Conservation (phyloP, 805 yeast species). For the Lachancea dasiensis region DNA sequence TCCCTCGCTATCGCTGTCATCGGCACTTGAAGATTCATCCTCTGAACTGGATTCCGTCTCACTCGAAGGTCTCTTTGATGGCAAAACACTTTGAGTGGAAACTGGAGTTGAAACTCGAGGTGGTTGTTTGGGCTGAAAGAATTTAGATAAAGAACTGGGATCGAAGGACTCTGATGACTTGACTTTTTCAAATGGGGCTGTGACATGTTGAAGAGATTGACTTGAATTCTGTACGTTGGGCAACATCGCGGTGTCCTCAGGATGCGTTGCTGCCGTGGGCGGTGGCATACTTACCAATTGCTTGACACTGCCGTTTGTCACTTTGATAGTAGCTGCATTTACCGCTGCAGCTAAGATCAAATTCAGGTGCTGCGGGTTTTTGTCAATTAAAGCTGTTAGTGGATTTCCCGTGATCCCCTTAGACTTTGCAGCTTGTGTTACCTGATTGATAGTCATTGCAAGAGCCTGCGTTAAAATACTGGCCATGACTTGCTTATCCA, state of each 20-base stretch:
- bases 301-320: slow-evolving; percentile 49
- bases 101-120: slow-evolving; percentile 13
- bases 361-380: slow-evolving; percentile 75
- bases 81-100: slow-evolving; percentile 6
- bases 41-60: slow-evolving; percentile 12
- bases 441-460: slow-evolving; percentile 89
- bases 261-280: slow-evolving; percentile 12
- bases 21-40: slow-evolving; percentile 8
- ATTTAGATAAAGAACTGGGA: slow-evolving; percentile 32
- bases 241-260: no score
- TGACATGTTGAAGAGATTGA: no score
- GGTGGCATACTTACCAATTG: slow-evolving; percentile 33
- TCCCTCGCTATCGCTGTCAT: slow-evolving; percentile 10
- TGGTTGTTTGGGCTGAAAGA: slow-evolving; percentile 33
- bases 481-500: slow-evolving; percentile 77
- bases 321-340: slow-evolving; percentile 65
- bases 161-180: slow-evolving; percentile 24
- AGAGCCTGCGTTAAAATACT: slow-evolving; percentile 82
- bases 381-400: slow-evolving; percentile 67
- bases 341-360: slow-evolving; percentile 74
- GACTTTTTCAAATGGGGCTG: no score
- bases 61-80: slow-evolving; percentile 8
- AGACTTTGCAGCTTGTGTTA: slow-evolving; percentile 79
- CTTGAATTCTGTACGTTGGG: no score
- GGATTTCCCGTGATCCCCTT: slow-evolving; percentile 79